Percentiles rank a stretch among this genome's conserved stretches.
These are phyloP conservation scores for Rosa chinensis DNA, from an alignment of 306 rosid genomes.

Conservation along the genomic window DNA sequence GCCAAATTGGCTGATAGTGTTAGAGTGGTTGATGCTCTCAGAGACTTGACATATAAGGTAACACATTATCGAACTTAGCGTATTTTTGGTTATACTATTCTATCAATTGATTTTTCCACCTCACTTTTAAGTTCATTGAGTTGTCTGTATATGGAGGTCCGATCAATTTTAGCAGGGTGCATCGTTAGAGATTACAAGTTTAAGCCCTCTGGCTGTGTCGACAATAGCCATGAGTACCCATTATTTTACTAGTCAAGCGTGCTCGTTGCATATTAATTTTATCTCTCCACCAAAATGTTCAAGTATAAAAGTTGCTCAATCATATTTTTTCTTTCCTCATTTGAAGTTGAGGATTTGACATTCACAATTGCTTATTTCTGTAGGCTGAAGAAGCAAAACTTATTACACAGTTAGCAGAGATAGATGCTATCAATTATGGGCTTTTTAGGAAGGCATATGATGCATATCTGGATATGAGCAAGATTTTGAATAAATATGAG, in stretches of 20 bases:
- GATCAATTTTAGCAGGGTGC: neutral
- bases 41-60: constrained; percentile 79
- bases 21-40: constrained; percentile 70
- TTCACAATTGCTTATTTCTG: constrained; percentile 11
- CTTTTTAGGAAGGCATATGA: constrained; percentile 76
- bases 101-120: neutral
- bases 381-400: constrained; percentile 88
- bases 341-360: constrained; percentile 11
- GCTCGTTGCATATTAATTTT: neutral
- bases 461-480: constrained; percentile 63
- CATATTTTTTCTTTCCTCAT: neutral
- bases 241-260: neutral
- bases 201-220: neutral
- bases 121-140: neutral
- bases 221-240: neutral
- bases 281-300: neutral
- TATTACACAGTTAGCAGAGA: constrained; percentile 68
- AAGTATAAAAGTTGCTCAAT: neutral
- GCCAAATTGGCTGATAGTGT: constrained; percentile 69
- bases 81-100: no score
- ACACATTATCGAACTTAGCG: no score
- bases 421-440: constrained; percentile 64
- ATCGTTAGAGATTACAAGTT: neutral
- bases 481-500: constrained; percentile 65
- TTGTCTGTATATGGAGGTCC: neutral